Base-by-base conservation (phyloP, 805 yeast genomes). In the Grigorovia yakushimaensis region DNA sequence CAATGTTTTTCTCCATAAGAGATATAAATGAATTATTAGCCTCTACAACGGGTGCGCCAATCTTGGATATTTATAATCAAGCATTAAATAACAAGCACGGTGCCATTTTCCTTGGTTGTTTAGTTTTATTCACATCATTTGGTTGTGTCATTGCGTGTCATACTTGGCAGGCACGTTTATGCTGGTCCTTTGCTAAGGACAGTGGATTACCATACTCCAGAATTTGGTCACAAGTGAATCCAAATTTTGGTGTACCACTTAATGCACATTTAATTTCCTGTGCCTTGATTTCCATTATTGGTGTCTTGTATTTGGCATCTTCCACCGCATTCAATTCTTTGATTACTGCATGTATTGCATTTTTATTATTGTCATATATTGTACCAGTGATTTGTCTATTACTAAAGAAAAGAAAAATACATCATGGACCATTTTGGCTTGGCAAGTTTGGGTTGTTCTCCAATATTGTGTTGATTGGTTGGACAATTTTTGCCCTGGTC, bases 131-230 rank as follows among this genome's bases (percentile, higher is more conserved):
- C 42, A 77, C 84, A 9, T 81, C 83, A 11, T 66, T 77, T 50
- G 83, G 82, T 45, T 77, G 84, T 63, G 77, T 76, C 51, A 76
- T 80, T 58, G 75, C 83, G 6, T 76, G 81, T 30, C 84, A 79
- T 53, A 79, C 86, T 4, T 81, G 86, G 84, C 84, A 79, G 56
- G 80, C 85, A 37, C 71, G 88, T 55, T 67, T 80, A 50, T 73
- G 82, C 51, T 82, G 86, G 84, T 80, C 88, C 2, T 81, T 82
- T 58, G 72, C 87, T 5, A 73, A 88, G 65, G 87, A 82, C 61
- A 73, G 77, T 44, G 88, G 86, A 22, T 67, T 82, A 48, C 84
- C 84, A 23, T 77, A 73, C 36, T 77, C 82, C 7, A 67, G 64
- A 39, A 71, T 66, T 43, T 77, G 82, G 78, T 60, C 79, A 4